phyloP scores from a whole-genome alignment of 345 rosid species.

The Orychophragmus violaceus region DNA sequence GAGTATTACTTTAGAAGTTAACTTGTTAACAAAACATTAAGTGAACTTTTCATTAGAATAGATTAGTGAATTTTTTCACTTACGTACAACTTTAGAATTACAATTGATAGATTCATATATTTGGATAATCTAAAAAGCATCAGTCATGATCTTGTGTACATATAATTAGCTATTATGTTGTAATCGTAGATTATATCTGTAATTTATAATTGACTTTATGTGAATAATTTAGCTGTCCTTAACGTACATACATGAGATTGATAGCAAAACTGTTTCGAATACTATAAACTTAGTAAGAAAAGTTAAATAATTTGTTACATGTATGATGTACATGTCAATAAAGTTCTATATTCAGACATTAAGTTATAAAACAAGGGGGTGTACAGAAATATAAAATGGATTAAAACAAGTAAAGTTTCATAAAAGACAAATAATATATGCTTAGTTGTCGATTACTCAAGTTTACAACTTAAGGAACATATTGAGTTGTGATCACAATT shows the following conservation, averaged over 20 bases:
- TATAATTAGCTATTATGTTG: neutral
- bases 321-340: conserved; percentile 18
- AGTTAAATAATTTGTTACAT: neutral
- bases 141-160: neutral
- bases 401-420: neutral
- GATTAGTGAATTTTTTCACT: neutral
- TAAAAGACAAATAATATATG: neutral
- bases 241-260: neutral
- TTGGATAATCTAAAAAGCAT: neutral
- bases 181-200: neutral
- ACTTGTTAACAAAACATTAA: too few species aligned
- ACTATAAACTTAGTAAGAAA: neutral
- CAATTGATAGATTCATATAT: neutral
- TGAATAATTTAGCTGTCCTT: neutral
- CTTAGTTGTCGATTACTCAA: neutral
- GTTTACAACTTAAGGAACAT: neutral
- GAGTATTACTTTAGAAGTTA: too few species aligned
- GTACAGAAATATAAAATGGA: neutral
- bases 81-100: neutral
- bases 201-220: neutral
- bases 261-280: neutral
- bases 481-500: neutral
- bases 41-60: neutral
- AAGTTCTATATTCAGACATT: neutral
- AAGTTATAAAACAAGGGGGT: neutral